Evolutionary conservation across 495 filamentous ascomycete genomes (phyloP).

Genomic region (Xylaria grammica): DNA sequence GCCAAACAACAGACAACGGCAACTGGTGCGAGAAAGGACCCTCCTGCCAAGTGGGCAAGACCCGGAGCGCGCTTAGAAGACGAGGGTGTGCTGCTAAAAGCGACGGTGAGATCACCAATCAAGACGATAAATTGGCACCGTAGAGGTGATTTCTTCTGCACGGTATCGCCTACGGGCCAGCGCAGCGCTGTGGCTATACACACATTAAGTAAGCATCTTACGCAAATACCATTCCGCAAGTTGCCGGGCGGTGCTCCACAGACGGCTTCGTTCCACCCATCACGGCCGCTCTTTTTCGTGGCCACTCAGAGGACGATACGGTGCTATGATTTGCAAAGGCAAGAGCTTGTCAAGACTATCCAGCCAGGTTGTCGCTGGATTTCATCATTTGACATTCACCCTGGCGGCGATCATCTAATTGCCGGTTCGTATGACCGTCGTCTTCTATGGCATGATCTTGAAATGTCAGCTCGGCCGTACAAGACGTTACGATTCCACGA

Average conservation of each 20-base stretch:
- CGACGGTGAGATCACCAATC: slow-evolving; percentile 78
- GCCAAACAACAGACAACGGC: slow-evolving; percentile 58
- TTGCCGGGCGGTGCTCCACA: slow-evolving; percentile 78
- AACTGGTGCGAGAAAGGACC: slow-evolving; percentile 70
- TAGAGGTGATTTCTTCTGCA: slow-evolving; percentile 91
- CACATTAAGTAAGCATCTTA: slow-evolving; percentile 90
- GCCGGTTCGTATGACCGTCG: slow-evolving; percentile 93
- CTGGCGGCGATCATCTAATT: slow-evolving; percentile 90
- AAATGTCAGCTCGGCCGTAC: slow-evolving; percentile 86
- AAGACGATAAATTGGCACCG: slow-evolving; percentile 97
- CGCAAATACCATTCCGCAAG: slow-evolving; percentile 92
- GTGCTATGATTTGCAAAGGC: slow-evolving; percentile 87
- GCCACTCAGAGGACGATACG: slow-evolving; percentile 92
- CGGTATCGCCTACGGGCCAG: slow-evolving; percentile 80
- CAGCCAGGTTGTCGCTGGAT: slow-evolving; percentile 96
- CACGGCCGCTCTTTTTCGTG: slow-evolving; percentile 90
- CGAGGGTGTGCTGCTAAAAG: slow-evolving; percentile 75
- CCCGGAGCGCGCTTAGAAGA: slow-evolving; percentile 75
- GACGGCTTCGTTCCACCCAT: slow-evolving; percentile 91
- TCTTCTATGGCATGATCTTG: slow-evolving; percentile 95
- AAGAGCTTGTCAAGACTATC: slow-evolving; percentile 87
- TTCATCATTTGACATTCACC: slow-evolving; percentile 89
- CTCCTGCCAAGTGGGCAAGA: slow-evolving; percentile 80
- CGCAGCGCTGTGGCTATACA: slow-evolving; percentile 91
- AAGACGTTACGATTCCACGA: slow-evolving; percentile 93